These are phyloP conservation scores for Ogataea chonburiensis DNA, from an alignment of 805 yeast genomes.

Conservation along the genomic window DNA sequence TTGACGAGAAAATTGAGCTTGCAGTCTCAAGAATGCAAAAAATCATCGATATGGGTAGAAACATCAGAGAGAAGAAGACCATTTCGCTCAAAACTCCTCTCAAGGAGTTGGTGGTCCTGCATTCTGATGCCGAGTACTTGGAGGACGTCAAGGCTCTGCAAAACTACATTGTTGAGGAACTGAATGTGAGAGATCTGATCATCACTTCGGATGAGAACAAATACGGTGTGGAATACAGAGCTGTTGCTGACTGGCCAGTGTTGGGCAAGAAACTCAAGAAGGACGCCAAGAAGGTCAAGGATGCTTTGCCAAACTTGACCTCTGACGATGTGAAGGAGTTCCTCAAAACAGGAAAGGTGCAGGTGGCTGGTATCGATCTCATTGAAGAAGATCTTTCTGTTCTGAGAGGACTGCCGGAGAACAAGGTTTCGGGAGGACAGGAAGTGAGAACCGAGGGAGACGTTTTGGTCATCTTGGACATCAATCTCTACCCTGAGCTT, in stretches of 20 bases:
- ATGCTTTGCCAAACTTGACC: constrained; percentile 78
- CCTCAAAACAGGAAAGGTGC: constrained; percentile 67
- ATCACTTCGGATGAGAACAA: constrained; percentile 88
- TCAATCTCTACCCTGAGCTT: constrained; percentile 81
- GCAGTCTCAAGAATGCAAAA: constrained; percentile 96
- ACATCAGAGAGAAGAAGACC: constrained; percentile 91
- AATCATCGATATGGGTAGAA: constrained; percentile 94
- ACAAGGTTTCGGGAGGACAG: constrained; percentile 62
- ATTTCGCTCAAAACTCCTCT: constrained; percentile 95
- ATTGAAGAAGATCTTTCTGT: constrained; percentile 87
- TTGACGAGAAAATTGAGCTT: constrained; percentile 78
- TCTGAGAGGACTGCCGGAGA: constrained; percentile 81
- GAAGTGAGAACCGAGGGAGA: constrained; percentile 88
- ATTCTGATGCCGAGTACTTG: constrained; percentile 71
- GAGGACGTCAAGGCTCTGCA: constrained; percentile 75
- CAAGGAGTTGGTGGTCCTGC: constrained; percentile 81
- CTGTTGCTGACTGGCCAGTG: constrained; percentile 98
- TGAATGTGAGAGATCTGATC: constrained; percentile 84
- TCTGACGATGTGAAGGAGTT: constrained; percentile 81
- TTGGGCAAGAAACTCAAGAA: constrained; percentile 95
- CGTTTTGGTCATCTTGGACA: constrained; percentile 86
- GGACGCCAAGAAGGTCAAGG: constrained; percentile 92
- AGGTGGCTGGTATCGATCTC: constrained; percentile 86
- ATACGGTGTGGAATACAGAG: constrained; percentile 89
- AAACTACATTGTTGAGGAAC: constrained; percentile 81